A percentile compares a stretch with the other conserved stretches of the same genome.
phyloP scores from a whole-genome alignment of 768 basidiomycete species.

The Strobilomyces confusus region DNA sequence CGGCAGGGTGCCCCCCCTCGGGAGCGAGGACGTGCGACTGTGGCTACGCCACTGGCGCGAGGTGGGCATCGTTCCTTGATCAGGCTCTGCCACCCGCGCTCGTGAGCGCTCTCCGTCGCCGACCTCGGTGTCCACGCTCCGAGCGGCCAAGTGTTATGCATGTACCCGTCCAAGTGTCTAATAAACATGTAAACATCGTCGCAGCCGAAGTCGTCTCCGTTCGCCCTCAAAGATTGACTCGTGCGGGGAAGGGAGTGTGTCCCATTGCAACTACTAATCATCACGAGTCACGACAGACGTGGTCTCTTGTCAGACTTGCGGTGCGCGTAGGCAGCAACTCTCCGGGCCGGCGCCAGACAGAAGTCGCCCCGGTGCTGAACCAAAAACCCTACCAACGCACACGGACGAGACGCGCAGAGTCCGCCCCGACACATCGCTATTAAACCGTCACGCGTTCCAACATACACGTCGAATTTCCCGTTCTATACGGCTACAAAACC shows the following conservation, averaged over 20 bases:
- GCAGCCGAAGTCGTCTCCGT: background rate
- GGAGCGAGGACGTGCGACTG: conserved; percentile 2
- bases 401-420: too few species aligned
- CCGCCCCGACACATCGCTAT: too few species aligned
- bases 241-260: background rate
- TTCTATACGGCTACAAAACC: background rate
- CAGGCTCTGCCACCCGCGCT: background rate
- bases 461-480: too few species aligned
- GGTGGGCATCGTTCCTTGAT: background rate
- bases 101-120: background rate
- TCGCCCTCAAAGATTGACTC: background rate
- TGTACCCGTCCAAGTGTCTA: background rate
- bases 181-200: background rate
- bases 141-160: too few species aligned
- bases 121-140: background rate
- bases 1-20: background rate
- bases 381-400: too few species aligned
- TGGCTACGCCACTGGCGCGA: conserved; percentile 13
- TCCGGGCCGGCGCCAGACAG: background rate
- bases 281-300: too few species aligned
- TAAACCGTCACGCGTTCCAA: too few species aligned
- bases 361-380: too few species aligned
- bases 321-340: background rate
- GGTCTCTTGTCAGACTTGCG: too few species aligned
- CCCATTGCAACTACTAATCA: background rate